These are phyloP conservation scores for Rhodotorula sp. DNA, from an alignment of 1,284 basidiomycete species.

Conservation along the genomic window DNA sequence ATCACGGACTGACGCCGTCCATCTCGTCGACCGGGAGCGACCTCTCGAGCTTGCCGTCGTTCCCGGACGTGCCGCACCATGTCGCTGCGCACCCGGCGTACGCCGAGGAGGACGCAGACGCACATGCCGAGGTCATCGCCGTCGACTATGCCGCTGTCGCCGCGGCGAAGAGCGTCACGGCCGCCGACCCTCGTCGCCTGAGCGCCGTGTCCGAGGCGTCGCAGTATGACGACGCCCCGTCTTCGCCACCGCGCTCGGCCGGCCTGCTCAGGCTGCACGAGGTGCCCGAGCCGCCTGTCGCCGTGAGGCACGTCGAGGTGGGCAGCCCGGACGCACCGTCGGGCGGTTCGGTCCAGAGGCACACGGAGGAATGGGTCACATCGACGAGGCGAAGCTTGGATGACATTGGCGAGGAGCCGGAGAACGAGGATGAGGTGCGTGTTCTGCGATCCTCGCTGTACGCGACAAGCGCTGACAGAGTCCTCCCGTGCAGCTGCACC, in stretches of 20 bases:
- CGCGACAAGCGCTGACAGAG: background rate
- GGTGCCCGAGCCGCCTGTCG: background rate
- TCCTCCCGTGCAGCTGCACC: background rate
- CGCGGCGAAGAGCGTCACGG: background rate
- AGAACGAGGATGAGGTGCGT: slow-evolving; percentile 14
- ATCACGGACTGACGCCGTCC: slow-evolving; percentile 12
- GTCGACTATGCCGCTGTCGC: background rate
- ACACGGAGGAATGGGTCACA: slow-evolving; percentile 15
- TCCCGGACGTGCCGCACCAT: slow-evolving; percentile 20
- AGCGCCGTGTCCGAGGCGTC: slow-evolving; percentile 17
- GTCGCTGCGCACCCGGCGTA: background rate
- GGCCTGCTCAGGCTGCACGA: background rate
- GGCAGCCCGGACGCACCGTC: no score
- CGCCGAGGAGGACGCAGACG: background rate
- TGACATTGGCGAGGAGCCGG: slow-evolving; percentile 22
- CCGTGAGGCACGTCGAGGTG: background rate
- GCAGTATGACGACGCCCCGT: slow-evolving; percentile 21
- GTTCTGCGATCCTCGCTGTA: background rate
- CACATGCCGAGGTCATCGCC: background rate
- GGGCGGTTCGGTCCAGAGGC: background rate
- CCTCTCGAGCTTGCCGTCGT: slow-evolving; percentile 19
- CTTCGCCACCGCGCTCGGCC: background rate
- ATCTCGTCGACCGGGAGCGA: slow-evolving; percentile 18
- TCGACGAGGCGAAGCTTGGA: background rate
- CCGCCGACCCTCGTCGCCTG: background rate